Percentiles rank a stretch among this genome's conserved stretches.
Evolutionary conservation across 345 rosid species (phyloP).

Genomic region (Pistacia integerrima): DNA sequence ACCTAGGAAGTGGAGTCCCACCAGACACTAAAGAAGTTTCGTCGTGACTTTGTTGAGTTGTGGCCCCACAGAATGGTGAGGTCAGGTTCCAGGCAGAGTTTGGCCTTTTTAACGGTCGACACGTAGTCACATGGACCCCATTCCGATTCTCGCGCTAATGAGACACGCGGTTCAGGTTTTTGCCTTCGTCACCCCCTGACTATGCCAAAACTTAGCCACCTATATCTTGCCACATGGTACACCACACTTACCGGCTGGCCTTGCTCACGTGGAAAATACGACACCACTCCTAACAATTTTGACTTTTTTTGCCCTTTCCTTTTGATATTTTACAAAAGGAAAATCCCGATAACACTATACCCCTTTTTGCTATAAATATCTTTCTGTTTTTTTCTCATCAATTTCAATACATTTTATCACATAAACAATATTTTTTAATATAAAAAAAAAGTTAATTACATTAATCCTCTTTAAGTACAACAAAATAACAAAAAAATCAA

Average conservation of each 20-base stretch:
- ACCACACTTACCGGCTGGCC: not conserved
- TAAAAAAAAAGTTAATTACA: too few species aligned
- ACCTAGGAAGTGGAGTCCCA: not conserved
- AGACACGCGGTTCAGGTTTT: slow-evolving; percentile 29
- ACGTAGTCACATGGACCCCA: slow-evolving; percentile 26
- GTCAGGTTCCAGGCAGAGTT: slow-evolving; percentile 20
- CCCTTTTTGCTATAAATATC: not conserved
- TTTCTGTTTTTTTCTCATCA: too few species aligned
- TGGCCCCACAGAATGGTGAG: slow-evolving; percentile 22
- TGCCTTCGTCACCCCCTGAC: slow-evolving; percentile 19
- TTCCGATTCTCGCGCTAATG: not conserved
- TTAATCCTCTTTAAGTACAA: too few species aligned
- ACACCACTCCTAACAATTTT: not conserved
- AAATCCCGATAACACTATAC: not conserved
- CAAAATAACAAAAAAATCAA: too few species aligned
- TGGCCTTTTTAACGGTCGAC: slow-evolving; percentile 42
- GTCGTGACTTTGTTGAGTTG: not conserved
- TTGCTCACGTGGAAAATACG: slow-evolving; percentile 14
- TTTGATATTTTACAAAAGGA: not conserved
- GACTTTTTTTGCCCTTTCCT: not conserved
- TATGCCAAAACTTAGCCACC: not conserved
- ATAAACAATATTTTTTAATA: too few species aligned
- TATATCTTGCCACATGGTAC: slow-evolving; percentile 2
- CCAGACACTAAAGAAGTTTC: not conserved
- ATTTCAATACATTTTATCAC: too few species aligned